Evolutionary conservation across 257 asterid species (phyloP), one percentile per base, ranked within the genome.

Genomic region (Linaria vulgaris): DNA sequence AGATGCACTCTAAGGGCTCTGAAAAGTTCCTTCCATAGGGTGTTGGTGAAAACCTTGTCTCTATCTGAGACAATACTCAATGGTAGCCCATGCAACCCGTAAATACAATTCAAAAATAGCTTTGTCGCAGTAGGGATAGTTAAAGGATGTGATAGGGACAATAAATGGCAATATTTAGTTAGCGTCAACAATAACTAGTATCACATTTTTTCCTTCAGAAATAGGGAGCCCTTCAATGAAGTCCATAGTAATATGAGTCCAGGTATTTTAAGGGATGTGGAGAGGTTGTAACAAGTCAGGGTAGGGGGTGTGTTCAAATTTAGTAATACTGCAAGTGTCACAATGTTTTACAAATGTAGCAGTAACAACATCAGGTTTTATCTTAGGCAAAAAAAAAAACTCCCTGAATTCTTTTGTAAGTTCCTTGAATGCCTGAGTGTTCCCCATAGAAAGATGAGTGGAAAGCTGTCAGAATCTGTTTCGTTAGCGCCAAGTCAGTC

Each of bases 401-500:
- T 0, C 0, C 1, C 22, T 51, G 23, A 1, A 16, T 24, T 6
- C 37, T 8, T 1, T n/a, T 6, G 34, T 8, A 9, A 21, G 30
- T 51, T 2, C n/a, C 57, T 51, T 51, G 57, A 0, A 51, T 10
- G 7, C 57, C 34, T 1, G 37, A 20, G 13, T 51, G 34, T 1
- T 34, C 37, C 15, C 57, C 17, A 1, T 9, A 3, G 10, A 12
- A 6, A 21, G 16, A 51, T 1, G 1, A 0, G 9, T 22, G 37
- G 0, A 51, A 19, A 7, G 4, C 1, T 6, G 1, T 11, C 5
- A 51, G 10, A 4, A 51, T 6, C 9, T 19, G 20, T 5, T 19
- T 1, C n/a, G n/a, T 19, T 1, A 21, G 10, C 4, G 2, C 5
- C 1, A 6, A 9, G 15, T 3, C 3, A 2, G 0, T 9, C 0